Percentiles rank a stretch among this genome's conserved stretches.
phyloP scores from a whole-genome alignment of 495 filamentous ascomycete genomes.

The Wilcoxina mikolae region DNA sequence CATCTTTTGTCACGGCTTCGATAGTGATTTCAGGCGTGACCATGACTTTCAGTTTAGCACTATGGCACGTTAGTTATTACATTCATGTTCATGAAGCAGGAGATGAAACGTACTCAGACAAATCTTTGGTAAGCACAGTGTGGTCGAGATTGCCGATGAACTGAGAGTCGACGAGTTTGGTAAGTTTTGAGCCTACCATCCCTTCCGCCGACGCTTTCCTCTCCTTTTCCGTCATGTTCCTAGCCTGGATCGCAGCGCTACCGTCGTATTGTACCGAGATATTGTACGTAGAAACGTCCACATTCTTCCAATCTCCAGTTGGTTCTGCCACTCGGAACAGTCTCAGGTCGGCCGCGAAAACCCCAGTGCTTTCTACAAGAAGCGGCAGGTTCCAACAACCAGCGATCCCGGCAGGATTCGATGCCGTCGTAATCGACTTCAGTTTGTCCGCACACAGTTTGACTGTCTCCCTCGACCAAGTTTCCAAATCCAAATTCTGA shows the following conservation, averaged over 20 bases:
- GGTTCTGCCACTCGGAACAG: constrained; percentile 48
- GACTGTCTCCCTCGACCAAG: constrained; percentile 27
- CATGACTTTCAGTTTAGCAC: constrained; percentile 40
- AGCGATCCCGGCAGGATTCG: constrained; percentile 57
- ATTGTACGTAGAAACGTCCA: constrained; percentile 30
- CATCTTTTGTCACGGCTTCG: constrained; percentile 34
- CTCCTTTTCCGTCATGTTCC: constrained; percentile 46
- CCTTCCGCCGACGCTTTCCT: constrained; percentile 29
- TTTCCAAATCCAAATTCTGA: constrained; percentile 20
- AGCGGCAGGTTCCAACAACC: constrained; percentile 61
- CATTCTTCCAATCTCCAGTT: constrained; percentile 41
- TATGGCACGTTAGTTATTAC: constrained; percentile 28
- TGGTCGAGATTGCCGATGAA: constrained; percentile 29
- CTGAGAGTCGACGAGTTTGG: constrained; percentile 13
- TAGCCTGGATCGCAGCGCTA: constrained; percentile 34
- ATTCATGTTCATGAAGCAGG: constrained; percentile 2
- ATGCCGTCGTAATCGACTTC: constrained; percentile 27
- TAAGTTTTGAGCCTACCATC: constrained; percentile 9
- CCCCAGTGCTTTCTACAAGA: constrained; percentile 45
- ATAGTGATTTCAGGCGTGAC: constrained; percentile 51
- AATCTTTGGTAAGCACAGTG: constrained; percentile 14
- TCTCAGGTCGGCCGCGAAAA: constrained; percentile 56
- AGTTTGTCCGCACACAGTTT: constrained; percentile 18
- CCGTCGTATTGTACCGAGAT: constrained; percentile 5
- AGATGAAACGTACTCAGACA: constrained; percentile 25